These are phyloP conservation scores for Xylaria telfairii DNA, from an alignment of 495 filamentous ascomycete species.

Conservation along the genomic window DNA sequence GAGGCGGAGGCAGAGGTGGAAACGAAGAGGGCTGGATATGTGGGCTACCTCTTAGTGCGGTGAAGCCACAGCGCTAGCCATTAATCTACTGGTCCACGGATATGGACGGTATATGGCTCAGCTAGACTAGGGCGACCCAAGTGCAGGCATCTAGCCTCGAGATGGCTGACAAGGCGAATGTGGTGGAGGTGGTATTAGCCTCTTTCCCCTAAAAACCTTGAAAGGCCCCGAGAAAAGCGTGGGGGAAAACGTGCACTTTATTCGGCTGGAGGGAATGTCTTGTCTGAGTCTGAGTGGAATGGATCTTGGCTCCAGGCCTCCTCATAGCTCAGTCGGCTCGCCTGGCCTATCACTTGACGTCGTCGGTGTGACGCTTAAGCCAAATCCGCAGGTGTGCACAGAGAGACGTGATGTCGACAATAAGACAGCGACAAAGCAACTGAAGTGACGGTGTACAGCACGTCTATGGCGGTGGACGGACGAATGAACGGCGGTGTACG, in stretches of 20 bases:
- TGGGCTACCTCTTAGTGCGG: constrained; percentile 21
- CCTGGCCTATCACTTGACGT: constrained; percentile 22
- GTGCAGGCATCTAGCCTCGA: not conserved
- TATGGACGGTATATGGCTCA: constrained; percentile 3
- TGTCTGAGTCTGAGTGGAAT: not conserved
- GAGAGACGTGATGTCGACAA: constrained; percentile 7
- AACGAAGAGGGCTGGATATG: constrained; percentile 7
- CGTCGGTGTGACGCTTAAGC: constrained; percentile 23
- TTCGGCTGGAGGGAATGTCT: not conserved
- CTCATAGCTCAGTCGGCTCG: not conserved
- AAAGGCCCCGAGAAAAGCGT: not conserved
- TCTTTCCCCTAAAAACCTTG: not conserved
- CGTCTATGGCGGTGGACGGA: constrained; percentile 8
- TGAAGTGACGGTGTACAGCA: constrained; percentile 20
- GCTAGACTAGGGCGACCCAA: not conserved
- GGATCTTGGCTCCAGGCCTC: not conserved
- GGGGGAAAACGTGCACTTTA: not conserved
- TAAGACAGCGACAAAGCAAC: not conserved
- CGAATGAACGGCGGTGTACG: not conserved
- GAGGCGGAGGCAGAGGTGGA: constrained; percentile 13
- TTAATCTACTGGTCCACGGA: constrained; percentile 14
- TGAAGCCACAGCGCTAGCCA: constrained; percentile 27
- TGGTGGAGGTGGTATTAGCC: not conserved
- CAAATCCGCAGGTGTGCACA: constrained; percentile 14
- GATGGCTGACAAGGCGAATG: not conserved